Evolutionary conservation across 1,284 basidiomycete genomes (phyloP), one percentile per base, ranked within the genome.

Genomic region (Phellopilus nigrolimitatus): DNA sequence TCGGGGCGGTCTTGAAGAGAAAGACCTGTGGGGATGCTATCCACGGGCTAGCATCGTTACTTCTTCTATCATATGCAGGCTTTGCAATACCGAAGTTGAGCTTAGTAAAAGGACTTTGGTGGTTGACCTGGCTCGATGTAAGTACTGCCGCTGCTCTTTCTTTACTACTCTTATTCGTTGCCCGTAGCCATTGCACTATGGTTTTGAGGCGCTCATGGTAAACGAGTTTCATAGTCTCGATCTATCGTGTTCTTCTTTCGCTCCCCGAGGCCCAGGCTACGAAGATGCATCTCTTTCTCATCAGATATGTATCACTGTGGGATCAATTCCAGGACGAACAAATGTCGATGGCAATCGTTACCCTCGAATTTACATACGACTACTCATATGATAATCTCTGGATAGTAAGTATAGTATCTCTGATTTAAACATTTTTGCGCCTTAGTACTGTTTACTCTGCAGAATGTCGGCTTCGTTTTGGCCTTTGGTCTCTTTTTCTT

Each of bases 341-440:
- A 66, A 59, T 10, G 80, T 84, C 17, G 61, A 71, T 37, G 81
- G 81, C 0, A 69, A 73, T 22, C 60, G 61, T 10, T 90, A 83
- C 65, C n/a, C 66, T 91, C 31, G 58, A 56, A 13, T 63, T 80
- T 0, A 78, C 81, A 0, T 95, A 76, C 64, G 71, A 68, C 0
- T 95, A 90, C 66, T 62, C 68, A 15, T 76, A 76, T 53, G 65
- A 63, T 21, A 69, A 91, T 61, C 63, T 84, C 6, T 92, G 89
- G 89, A 73, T 74, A 65, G 82, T 84, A 57, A 54, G 79, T 72
- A 5, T n/a, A 37, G n/a, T 28, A 34, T 8, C 9, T 3, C 27
- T 38, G 49, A 25, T 31, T 27, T 34, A 7, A 17, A 9, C 27
- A 33, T 59, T 62, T 1, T 24, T 39, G 30, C 9, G 17, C 8